These are phyloP conservation scores for Ceratocystis harringtonii DNA, from an alignment of 2,329 filamentous ascomycete genomes.

Conservation along the genomic window DNA sequence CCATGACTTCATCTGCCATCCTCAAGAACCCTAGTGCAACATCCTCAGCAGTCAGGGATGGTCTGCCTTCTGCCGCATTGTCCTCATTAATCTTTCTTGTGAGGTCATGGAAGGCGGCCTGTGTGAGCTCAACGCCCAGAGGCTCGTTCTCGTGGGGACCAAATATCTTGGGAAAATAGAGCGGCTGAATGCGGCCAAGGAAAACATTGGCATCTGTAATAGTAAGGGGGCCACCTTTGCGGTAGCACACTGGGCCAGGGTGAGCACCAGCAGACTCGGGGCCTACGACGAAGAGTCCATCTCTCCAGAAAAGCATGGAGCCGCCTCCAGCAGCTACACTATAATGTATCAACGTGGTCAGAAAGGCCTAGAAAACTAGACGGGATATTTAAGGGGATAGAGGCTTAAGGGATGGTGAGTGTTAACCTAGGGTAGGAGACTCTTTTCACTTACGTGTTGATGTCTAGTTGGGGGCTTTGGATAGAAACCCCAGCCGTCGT, in stretches of 20 bases:
- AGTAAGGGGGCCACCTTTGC: slow-evolving; percentile 75
- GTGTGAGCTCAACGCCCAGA: slow-evolving; percentile 60
- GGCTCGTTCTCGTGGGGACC: slow-evolving; percentile 75
- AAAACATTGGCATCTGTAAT: slow-evolving; percentile 91
- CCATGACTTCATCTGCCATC: slow-evolving; percentile 86
- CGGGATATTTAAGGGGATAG: too few species aligned
- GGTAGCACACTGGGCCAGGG: slow-evolving; percentile 79
- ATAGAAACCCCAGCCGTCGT: slow-evolving; percentile 90
- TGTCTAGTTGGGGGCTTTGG: slow-evolving; percentile 80
- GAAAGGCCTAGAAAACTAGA: neutral
- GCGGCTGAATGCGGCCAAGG: slow-evolving; percentile 67
- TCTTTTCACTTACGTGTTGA: slow-evolving; percentile 48
- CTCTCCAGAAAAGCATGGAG: slow-evolving; percentile 70
- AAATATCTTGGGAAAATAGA: slow-evolving; percentile 93
- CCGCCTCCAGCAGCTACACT: slow-evolving; percentile 73
- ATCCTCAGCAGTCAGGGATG: slow-evolving; percentile 62
- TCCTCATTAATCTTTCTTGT: slow-evolving; percentile 57
- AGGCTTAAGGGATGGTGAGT: too few species aligned
- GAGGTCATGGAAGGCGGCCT: slow-evolving; percentile 59
- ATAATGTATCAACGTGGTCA: neutral
- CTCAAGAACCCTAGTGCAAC: slow-evolving; percentile 81
- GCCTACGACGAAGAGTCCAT: slow-evolving; percentile 79
- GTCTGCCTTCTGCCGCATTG: slow-evolving; percentile 41
- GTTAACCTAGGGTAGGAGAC: too few species aligned
- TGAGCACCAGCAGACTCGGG: slow-evolving; percentile 81